Conservation (phyloP, 2,329 filamentous ascomycete genomes). For the Ascochyta rabiei region DNA sequence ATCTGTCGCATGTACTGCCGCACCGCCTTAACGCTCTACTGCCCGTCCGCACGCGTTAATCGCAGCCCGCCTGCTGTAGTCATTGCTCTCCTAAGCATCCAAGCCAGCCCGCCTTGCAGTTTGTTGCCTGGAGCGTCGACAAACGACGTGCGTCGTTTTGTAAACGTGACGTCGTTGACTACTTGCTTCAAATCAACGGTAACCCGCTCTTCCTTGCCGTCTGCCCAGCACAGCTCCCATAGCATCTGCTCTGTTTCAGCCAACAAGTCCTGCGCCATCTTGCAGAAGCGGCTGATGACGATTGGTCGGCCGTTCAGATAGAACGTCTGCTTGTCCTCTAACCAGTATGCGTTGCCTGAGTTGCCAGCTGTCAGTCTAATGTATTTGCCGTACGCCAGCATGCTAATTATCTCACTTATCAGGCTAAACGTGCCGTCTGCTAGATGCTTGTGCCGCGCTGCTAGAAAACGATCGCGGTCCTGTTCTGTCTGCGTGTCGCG, state of each 20-base stretch:
- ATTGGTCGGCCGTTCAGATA: not conserved
- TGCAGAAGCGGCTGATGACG: not conserved
- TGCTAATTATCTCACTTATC: not conserved
- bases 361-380: not conserved
- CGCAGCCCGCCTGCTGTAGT: not conserved
- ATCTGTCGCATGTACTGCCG: not conserved
- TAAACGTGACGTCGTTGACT: not conserved
- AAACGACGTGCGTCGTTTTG: not conserved
- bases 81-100: not conserved
- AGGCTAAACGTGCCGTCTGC: not conserved
- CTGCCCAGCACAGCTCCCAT: not conserved
- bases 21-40: not conserved
- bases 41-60: not conserved
- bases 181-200: not conserved
- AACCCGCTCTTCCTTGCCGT: not conserved
- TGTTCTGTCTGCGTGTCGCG: conserved; percentile 16
- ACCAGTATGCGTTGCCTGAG: not conserved
- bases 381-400: not conserved
- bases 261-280: not conserved
- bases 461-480: conserved; percentile 2
- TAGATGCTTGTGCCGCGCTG: not conserved
- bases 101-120: not conserved
- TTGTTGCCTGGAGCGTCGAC: not conserved
- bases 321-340: not conserved
- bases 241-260: not conserved